Evolutionary conservation across 257 asterid genomes (phyloP).

Genomic region (Solanum microdontum): DNA sequence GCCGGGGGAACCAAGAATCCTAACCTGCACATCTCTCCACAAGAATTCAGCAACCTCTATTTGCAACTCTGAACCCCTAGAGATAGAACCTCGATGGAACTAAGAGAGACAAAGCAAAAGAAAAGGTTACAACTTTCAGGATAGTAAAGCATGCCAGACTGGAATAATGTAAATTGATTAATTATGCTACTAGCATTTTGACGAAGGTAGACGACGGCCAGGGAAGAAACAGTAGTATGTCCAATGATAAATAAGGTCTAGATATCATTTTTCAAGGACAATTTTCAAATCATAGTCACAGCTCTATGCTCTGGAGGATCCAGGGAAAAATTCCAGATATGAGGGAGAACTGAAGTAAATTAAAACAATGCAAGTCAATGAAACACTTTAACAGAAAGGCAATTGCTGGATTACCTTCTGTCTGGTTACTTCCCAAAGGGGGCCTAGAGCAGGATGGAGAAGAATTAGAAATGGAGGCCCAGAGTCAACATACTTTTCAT

Average conservation of each 20-base stretch:
- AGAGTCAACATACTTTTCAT: slow-evolving; percentile 60
- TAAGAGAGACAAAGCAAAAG: slow-evolving; percentile 20
- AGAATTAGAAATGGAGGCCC: slow-evolving; percentile 92
- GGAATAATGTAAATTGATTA: not conserved
- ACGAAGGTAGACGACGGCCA: not conserved
- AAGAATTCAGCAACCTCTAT: slow-evolving; percentile 83
- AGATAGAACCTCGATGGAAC: slow-evolving; percentile 84
- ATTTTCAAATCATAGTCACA: not conserved
- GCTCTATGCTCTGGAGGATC: not conserved
- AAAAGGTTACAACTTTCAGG: slow-evolving; percentile 6
- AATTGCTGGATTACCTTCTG: slow-evolving; percentile 51
- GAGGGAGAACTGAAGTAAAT: not conserved
- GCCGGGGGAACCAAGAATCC: slow-evolving; percentile 6
- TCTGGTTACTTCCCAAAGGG: slow-evolving; percentile 90
- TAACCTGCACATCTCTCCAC: slow-evolving; percentile 92
- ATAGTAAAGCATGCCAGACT: not conserved
- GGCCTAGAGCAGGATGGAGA: slow-evolving; percentile 98
- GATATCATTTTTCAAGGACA: not conserved
- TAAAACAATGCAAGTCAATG: not conserved
- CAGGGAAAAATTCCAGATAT: not conserved
- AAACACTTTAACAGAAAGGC: not conserved
- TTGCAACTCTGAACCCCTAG: slow-evolving; percentile 85
- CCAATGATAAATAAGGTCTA: not conserved
- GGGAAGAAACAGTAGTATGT: not conserved
- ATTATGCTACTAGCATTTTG: not conserved